These are phyloP conservation scores for Thalassiosira profunda DNA, from an alignment of 108 stramenopile species.

Conservation along the genomic window DNA sequence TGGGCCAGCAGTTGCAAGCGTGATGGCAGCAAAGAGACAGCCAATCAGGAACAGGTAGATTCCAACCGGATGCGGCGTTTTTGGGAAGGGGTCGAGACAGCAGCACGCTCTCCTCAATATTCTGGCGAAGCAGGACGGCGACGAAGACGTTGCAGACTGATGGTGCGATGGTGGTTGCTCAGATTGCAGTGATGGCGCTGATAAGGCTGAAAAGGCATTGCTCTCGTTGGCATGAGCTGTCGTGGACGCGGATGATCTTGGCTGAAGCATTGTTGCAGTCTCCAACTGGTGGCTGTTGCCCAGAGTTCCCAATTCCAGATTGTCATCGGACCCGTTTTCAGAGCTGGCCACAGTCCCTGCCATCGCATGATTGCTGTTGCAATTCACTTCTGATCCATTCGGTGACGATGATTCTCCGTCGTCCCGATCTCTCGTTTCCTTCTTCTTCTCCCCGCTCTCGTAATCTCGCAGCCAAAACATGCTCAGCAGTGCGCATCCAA, in stretches of 20 bases:
- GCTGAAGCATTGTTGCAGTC: background rate
- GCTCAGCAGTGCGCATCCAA: constrained; percentile 43
- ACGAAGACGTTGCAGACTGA: background rate
- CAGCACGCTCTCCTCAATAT: constrained; percentile 30
- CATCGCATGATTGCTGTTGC: background rate
- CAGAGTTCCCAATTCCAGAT: constrained; percentile 20
- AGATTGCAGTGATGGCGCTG: constrained; percentile 3
- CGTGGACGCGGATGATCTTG: background rate
- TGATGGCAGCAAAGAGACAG: constrained; percentile 46
- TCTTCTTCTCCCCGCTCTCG: background rate
- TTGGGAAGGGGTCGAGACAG: constrained; percentile 39
- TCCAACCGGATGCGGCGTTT: constrained; percentile 60
- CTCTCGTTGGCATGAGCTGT: background rate
- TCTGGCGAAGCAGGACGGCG: background rate
- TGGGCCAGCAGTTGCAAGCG: constrained; percentile 40
- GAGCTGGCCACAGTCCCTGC: background rate
- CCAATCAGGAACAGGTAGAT: constrained; percentile 69
- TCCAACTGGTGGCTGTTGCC: background rate
- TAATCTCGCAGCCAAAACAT: constrained; percentile 51
- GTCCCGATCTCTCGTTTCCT: background rate
- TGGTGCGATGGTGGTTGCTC: constrained; percentile 5
- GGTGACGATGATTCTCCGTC: background rate
- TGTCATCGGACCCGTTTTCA: constrained; percentile 4
- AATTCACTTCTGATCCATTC: background rate
- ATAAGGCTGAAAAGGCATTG: background rate